A percentile compares a stretch with the other conserved stretches of the same genome.
These are phyloP conservation scores for Musa schizocarpa DNA, from an alignment of 176 grass and related monocot species.

Conservation along the genomic window DNA sequence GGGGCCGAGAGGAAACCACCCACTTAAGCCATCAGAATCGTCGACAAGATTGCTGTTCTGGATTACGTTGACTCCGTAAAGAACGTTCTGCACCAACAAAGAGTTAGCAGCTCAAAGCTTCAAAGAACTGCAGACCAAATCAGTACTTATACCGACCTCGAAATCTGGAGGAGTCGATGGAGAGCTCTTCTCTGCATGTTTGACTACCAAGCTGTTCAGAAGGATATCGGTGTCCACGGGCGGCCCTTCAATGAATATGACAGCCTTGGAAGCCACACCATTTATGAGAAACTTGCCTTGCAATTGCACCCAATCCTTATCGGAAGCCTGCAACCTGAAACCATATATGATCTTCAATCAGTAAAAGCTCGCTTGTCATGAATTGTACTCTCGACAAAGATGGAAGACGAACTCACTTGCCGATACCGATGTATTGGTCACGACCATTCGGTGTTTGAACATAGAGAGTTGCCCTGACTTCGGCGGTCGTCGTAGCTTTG, in stretches of 20 bases:
- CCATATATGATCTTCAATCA: background rate
- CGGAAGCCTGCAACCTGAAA: slow-evolving; percentile 43
- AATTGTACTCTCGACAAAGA: background rate
- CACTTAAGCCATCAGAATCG: slow-evolving; percentile 43
- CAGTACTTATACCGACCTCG: slow-evolving; percentile 20
- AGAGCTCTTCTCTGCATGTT: slow-evolving; percentile 50
- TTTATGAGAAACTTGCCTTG: slow-evolving; percentile 78
- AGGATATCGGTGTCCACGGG: slow-evolving; percentile 60
- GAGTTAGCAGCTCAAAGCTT: background rate
- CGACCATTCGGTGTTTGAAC: slow-evolving; percentile 50
- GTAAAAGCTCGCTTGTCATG: background rate
- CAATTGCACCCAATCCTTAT: slow-evolving; percentile 77
- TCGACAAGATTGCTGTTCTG: slow-evolving; percentile 61
- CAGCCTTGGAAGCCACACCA: slow-evolving; percentile 40
- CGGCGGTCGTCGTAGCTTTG: slow-evolving; percentile 26
- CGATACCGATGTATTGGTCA: slow-evolving; percentile 71
- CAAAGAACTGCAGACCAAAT: background rate
- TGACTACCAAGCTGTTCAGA: slow-evolving; percentile 53
- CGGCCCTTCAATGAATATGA: slow-evolving; percentile 73
- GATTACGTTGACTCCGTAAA: slow-evolving; percentile 69
- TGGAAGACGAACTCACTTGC: slow-evolving; percentile 30
- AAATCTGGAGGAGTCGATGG: slow-evolving; percentile 62
- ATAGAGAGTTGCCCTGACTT: slow-evolving; percentile 50
- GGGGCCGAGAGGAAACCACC: slow-evolving; percentile 53
- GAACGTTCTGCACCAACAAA: slow-evolving; percentile 36